Conservation (phyloP, 139 green algal genomes). For the Tetradesmus obliquus region DNA sequence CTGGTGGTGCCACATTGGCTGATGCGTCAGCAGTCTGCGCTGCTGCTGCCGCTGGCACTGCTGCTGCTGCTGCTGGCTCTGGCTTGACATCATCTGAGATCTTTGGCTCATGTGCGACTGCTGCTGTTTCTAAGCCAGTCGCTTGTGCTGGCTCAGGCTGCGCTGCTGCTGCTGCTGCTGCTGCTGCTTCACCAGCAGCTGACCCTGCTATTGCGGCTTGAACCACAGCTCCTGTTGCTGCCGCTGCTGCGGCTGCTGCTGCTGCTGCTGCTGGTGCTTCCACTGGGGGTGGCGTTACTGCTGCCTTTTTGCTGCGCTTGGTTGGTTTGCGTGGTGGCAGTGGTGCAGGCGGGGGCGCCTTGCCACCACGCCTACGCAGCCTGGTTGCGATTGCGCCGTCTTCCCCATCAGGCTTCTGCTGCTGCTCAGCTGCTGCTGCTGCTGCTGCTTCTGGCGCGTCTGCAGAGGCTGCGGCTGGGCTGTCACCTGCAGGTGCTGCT, state of each 20-base stretch:
- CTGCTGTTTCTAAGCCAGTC: not conserved
- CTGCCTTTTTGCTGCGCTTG: not conserved
- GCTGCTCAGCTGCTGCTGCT: not conserved
- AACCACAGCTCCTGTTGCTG: not conserved
- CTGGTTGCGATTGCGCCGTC: not conserved
- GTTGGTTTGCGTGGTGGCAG: not conserved
- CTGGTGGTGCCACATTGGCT: not conserved
- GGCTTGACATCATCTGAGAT: not conserved
- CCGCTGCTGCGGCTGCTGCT: not conserved
- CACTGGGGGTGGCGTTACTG: not conserved
- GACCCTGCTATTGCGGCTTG: not conserved
- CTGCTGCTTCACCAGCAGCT: not conserved
- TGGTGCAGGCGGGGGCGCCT: not conserved
- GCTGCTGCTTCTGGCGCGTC: not conserved
- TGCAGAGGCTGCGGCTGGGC: not conserved
- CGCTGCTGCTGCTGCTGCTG: not conserved
- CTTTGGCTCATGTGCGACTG: not conserved
- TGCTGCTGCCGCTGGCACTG: not conserved
- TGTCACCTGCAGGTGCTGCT: not conserved
- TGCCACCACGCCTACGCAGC: not conserved
- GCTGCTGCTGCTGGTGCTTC: not conserved
- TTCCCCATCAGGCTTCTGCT: not conserved
- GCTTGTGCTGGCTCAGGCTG: not conserved
- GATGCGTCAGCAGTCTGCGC: not conserved
- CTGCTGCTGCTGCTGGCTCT: not conserved